phyloP scores from a whole-genome alignment of 371 early-diverging fungal genomes.

The Apophysomyces trapeziformis region DNA sequence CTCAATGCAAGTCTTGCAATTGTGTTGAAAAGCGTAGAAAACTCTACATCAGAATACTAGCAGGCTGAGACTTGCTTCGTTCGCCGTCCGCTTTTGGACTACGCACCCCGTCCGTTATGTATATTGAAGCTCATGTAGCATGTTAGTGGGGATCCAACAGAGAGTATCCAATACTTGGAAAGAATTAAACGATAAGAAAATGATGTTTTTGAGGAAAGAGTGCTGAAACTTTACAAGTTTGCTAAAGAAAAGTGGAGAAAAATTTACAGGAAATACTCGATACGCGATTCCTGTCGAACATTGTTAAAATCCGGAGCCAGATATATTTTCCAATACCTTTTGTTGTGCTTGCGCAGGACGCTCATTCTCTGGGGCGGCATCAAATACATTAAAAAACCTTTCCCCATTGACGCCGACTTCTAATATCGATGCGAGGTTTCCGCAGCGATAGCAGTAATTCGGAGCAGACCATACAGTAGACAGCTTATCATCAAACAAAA shows the following conservation, averaged over 20 bases:
- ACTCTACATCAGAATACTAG: no score
- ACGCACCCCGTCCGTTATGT: no score
- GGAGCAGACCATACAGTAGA: constrained; percentile 93
- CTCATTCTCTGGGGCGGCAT: constrained; percentile 86
- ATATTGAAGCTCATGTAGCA: no score
- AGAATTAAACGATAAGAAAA: no score
- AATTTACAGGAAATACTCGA: constrained; percentile 26
- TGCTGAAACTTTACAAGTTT: background rate
- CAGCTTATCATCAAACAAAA: constrained; percentile 85
- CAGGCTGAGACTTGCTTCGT: no score
- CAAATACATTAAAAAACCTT: constrained; percentile 89
- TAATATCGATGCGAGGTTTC: constrained; percentile 92
- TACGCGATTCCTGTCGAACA: constrained; percentile 17
- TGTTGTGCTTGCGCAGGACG: constrained; percentile 27
- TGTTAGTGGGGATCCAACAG: no score
- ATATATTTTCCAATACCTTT: constrained; percentile 17
- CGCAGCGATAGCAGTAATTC: constrained; percentile 96
- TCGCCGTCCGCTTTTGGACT: no score
- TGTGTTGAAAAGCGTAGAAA: no score
- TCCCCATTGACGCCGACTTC: constrained; percentile 85
- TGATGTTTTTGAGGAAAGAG: no score
- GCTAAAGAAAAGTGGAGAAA: background rate
- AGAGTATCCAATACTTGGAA: no score
- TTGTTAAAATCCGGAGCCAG: background rate
- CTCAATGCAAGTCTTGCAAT: no score